Evolutionary conservation across 805 yeast species (phyloP).

Genomic region (Starmerella gropengiesseri): DNA sequence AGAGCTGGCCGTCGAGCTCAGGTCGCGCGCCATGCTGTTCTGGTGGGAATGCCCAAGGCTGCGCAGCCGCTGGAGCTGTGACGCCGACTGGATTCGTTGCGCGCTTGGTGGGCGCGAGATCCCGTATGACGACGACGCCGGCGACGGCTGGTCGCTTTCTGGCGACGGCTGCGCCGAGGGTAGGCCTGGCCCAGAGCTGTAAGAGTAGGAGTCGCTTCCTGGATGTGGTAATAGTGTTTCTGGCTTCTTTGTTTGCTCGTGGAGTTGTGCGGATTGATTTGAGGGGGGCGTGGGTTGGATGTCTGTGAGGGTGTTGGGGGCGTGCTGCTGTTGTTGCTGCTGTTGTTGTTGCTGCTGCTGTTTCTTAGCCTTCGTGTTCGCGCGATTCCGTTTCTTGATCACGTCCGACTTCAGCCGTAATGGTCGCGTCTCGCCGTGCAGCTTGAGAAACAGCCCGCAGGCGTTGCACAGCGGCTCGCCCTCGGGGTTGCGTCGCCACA

Average conservation of each 20-base stretch:
- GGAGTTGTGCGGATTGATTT: conserved; percentile 8
- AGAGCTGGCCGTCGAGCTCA: background rate
- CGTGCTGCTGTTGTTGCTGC: conserved; percentile 2
- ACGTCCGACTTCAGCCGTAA: conserved; percentile 88
- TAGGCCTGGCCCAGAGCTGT: background rate
- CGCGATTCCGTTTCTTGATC: conserved; percentile 79
- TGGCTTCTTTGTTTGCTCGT: background rate
- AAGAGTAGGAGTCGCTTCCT: background rate
- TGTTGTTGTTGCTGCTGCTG: conserved; percentile 3
- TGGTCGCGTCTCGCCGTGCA: conserved; percentile 94
- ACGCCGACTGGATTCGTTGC: background rate
- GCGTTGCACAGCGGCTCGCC: conserved; percentile 96
- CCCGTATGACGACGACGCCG: background rate
- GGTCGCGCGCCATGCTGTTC: conserved; percentile 1
- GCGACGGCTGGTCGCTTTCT: conserved; percentile 5
- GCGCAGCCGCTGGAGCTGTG: conserved; percentile 11
- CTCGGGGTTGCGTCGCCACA: conserved; percentile 90
- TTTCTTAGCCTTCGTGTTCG: conserved; percentile 12
- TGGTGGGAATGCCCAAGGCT: conserved; percentile 11
- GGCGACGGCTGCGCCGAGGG: conserved; percentile 7
- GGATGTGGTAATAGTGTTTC: background rate
- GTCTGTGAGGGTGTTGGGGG: background rate
- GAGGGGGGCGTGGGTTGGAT: too few species aligned
- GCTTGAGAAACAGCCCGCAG: conserved; percentile 82
- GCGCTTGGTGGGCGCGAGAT: conserved; percentile 8